phyloP scores from a whole-genome alignment of 106 monocot species.

The Agapanthus africanus region DNA sequence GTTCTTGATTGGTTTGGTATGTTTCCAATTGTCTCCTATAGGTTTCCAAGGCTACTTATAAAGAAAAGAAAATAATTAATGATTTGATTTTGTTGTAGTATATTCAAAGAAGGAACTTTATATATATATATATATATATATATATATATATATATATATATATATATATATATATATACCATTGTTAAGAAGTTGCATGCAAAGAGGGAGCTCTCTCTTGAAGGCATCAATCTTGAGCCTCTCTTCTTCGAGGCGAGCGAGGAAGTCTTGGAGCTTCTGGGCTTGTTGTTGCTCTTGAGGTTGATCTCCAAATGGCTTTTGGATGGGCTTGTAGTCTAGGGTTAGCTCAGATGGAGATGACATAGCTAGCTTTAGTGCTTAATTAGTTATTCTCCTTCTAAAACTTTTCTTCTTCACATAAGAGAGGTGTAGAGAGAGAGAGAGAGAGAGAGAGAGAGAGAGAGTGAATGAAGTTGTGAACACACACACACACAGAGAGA shows the following conservation, averaged over 20 bases:
- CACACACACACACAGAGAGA: constrained; percentile 34
- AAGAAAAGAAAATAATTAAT: no score
- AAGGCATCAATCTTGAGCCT: constrained; percentile 85
- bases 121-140: no score
- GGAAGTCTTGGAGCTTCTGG: constrained; percentile 62
- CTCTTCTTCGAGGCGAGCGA: constrained; percentile 76
- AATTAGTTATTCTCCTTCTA: no score
- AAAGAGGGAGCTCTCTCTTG: constrained; percentile 90
- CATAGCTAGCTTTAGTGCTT: no score
- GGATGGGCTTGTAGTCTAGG: constrained; percentile 77
- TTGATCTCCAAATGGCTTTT: no score
- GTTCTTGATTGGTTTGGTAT: constrained; percentile 21
- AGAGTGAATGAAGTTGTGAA: constrained; percentile 2
- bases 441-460: no score
- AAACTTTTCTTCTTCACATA: constrained; percentile 5
- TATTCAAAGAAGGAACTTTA: no score
- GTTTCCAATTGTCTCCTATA: constrained; percentile 57
- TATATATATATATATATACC: constrained; percentile 38
- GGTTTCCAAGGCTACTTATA: constrained; percentile 54
- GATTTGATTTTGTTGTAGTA: no score
- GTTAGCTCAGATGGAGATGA: constrained; percentile 58
- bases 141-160: no score
- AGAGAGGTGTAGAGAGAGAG: no score
- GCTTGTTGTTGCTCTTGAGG: constrained; percentile 15
- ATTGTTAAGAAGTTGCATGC: constrained; percentile 91